Evolutionary conservation across 345 rosid species (phyloP).

Genomic region (Cardiospermum halicacabum): DNA sequence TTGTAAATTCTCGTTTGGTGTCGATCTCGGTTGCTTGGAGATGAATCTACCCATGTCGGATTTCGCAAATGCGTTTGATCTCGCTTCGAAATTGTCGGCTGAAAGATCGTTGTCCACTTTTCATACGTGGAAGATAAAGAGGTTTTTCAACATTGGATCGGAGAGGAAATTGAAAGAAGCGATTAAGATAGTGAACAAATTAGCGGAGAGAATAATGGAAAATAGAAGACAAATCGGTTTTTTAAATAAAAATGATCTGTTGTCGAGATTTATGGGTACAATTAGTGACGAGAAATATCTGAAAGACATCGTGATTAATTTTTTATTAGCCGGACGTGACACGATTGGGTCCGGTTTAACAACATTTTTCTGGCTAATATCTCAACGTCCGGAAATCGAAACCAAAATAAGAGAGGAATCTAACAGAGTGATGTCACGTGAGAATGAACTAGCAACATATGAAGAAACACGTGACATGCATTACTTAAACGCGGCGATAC

Average conservation of each 20-base stretch:
- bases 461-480: constrained; percentile 47
- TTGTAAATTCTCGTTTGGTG: constrained; percentile 57
- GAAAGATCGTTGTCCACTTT: constrained; percentile 42
- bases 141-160: constrained; percentile 46
- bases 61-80: constrained; percentile 56
- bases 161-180: constrained; percentile 57
- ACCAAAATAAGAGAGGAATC: constrained; percentile 44
- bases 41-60: constrained; percentile 40
- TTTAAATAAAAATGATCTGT: constrained; percentile 33
- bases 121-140: constrained; percentile 51
- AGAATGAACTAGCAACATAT: constrained; percentile 21
- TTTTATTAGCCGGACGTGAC: constrained; percentile 75
- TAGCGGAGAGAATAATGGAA: constrained; percentile 42
- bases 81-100: constrained; percentile 48
- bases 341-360: constrained; percentile 66
- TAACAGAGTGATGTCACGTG: constrained; percentile 30
- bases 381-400: constrained; percentile 43
- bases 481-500: constrained; percentile 51
- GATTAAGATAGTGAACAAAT: constrained; percentile 33
- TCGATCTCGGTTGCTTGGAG: constrained; percentile 54
- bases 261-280: constrained; percentile 63
- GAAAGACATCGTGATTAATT: constrained; percentile 61
- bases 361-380: constrained; percentile 55
- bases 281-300: constrained; percentile 50
- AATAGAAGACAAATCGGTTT: constrained; percentile 36